Evolutionary conservation across 2,329 filamentous ascomycete genomes (phyloP).

Genomic region (Coniochaeta ligniaria): DNA sequence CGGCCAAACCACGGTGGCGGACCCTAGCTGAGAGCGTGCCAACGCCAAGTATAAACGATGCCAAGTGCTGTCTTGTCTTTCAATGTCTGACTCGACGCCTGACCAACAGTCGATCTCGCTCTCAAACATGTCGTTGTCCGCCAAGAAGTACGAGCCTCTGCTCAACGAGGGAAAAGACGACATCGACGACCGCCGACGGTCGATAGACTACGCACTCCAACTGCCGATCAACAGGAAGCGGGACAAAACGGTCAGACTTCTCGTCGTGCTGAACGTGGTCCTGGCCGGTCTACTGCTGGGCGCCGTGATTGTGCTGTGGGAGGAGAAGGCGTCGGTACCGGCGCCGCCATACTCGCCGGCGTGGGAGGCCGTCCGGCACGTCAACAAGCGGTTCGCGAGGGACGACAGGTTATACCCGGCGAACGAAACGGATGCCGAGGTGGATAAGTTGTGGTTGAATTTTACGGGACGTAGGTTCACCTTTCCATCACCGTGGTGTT

Average conservation of each 20-base stretch:
- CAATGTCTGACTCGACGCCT: not conserved
- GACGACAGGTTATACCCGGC: not conserved
- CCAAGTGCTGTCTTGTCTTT: not conserved
- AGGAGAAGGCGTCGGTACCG: not conserved
- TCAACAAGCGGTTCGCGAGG: not conserved
- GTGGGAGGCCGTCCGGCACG: not conserved
- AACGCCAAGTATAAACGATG: not conserved
- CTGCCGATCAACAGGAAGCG: not conserved
- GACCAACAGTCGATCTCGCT: not conserved
- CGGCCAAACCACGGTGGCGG: not conserved
- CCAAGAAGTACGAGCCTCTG: not conserved
- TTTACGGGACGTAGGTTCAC: not conserved
- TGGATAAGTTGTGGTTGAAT: not conserved
- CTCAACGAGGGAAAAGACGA: not conserved
- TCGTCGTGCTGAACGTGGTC: not conserved
- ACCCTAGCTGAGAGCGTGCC: not conserved
- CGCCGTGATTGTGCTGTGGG: not conserved
- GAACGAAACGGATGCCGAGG: not conserved
- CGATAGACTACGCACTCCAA: not conserved
- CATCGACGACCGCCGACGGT: not conserved
- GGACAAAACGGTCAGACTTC: not conserved
- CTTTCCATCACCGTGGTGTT: not conserved
- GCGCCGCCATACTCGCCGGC: not conserved
- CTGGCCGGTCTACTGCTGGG: not conserved
- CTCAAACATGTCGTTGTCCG: not conserved